phyloP scores from a whole-genome alignment of 768 basidiomycete species.

The Austroboletus eburneus region DNA sequence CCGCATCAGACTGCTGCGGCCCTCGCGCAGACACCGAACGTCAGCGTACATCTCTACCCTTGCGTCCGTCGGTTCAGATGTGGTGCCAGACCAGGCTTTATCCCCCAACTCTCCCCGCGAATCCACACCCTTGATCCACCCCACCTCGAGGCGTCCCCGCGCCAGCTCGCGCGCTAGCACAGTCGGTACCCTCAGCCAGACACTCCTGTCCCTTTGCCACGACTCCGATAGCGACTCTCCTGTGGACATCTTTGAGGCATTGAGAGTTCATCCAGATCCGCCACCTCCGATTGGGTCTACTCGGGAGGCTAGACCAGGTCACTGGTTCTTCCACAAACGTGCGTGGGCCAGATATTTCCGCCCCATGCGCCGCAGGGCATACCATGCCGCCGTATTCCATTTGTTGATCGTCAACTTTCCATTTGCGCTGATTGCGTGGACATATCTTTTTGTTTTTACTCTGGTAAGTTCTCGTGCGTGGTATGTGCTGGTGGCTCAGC shows the following conservation, averaged over 20 bases:
- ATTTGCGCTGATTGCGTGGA: conserved; percentile 71
- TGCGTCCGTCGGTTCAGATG: conserved; percentile 34
- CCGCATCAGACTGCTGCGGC: conserved; percentile 34
- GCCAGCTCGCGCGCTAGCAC: conserved; percentile 59
- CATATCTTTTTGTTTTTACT: conserved; percentile 77
- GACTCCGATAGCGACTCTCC: conserved; percentile 45
- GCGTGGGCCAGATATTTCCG: conserved; percentile 59
- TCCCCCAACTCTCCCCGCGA: conserved; percentile 33
- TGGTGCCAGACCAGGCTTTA: conserved; percentile 33
- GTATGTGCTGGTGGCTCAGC: conserved; percentile 16
- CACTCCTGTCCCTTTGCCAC: conserved; percentile 64
- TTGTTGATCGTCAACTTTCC: conserved; percentile 74
- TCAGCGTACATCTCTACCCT: conserved; percentile 27
- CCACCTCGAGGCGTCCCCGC: conserved; percentile 40
- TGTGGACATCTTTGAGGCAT: conserved; percentile 29
- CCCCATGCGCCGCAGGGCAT: conserved; percentile 52
- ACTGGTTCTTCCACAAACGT: conserved; percentile 13
- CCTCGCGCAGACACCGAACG: conserved; percentile 28
- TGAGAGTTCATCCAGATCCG: conserved; percentile 14
- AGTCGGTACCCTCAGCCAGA: conserved; percentile 56
- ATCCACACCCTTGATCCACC: conserved; percentile 44
- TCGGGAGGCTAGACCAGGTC: neutral
- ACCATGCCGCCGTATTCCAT: conserved; percentile 66
- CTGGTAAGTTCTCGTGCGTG: conserved; percentile 47
- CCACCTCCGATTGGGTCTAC: conserved; percentile 1